phyloP scores from a whole-genome alignment of 2,329 filamentous ascomycete species.

The Phoma sp. region DNA sequence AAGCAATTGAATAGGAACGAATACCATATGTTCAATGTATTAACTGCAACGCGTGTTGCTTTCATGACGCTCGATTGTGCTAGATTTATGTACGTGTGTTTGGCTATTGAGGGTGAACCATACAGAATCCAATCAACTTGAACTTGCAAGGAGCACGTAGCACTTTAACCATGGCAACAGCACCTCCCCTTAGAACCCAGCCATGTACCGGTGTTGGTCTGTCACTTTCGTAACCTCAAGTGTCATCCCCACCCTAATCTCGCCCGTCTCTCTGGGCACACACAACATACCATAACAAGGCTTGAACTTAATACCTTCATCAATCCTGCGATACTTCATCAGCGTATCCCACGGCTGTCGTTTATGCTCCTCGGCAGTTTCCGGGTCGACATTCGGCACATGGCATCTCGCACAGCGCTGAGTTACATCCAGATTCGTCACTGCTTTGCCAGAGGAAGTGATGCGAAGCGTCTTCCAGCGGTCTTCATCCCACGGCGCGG shows the following conservation, averaged over 20 bases:
- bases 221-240: slow-evolving; percentile 67
- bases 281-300: slow-evolving; percentile 73
- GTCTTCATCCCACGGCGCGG: slow-evolving; percentile 68
- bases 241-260: slow-evolving; percentile 64
- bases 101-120: too few species aligned
- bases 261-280: slow-evolving; percentile 65
- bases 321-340: slow-evolving; percentile 67
- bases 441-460: slow-evolving; percentile 11
- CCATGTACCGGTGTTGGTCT: slow-evolving; percentile 63
- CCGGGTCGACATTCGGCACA: slow-evolving; percentile 70
- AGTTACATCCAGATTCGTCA: slow-evolving; percentile 61
- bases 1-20: too few species aligned
- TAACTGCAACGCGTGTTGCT: too few species aligned
- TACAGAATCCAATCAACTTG: too few species aligned
- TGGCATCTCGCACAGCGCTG: slow-evolving; percentile 67
- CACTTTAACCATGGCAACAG: too few species aligned
- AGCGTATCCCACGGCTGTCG: slow-evolving; percentile 69
- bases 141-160: too few species aligned
- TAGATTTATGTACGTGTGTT: too few species aligned
- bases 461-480: slow-evolving; percentile 67
- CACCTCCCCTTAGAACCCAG: slow-evolving; percentile 33
- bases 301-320: slow-evolving; percentile 68
- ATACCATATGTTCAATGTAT: too few species aligned
- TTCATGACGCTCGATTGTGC: too few species aligned
- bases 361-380: slow-evolving; percentile 65